Evolutionary conservation across 1,284 basidiomycete genomes (phyloP).

Genomic region (Cerrena zonata): DNA sequence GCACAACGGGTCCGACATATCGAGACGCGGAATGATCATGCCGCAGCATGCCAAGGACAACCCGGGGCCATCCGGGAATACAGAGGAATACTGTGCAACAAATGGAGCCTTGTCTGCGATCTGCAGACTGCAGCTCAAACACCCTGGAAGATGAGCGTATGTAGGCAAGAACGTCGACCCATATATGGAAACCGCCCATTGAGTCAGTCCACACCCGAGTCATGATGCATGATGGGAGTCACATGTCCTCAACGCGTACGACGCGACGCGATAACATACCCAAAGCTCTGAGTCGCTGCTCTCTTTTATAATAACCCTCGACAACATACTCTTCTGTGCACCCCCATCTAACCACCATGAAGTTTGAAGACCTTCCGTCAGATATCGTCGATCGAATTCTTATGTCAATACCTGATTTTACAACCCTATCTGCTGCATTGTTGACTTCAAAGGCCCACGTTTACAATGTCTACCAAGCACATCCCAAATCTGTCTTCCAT

Average conservation of each 20-base stretch:
- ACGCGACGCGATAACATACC: neutral
- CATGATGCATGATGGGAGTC: neutral
- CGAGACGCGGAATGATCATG: neutral
- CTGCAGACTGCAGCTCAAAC: neutral
- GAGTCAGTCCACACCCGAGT: no score
- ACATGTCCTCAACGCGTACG: neutral
- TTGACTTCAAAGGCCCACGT: slow-evolving; percentile 25
- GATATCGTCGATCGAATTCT: slow-evolving; percentile 31
- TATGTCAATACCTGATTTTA: slow-evolving; percentile 25
- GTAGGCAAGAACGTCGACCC: no score
- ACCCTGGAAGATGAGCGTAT: neutral
- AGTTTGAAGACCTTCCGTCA: slow-evolving; percentile 13
- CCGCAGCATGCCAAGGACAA: neutral
- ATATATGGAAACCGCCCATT: no score
- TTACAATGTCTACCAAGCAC: slow-evolving; percentile 28
- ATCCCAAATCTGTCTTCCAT: slow-evolving; percentile 27
- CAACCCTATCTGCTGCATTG: slow-evolving; percentile 23
- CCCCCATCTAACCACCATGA: neutral
- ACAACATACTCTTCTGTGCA: no score
- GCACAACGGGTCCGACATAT: neutral
- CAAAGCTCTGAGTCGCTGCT: no score
- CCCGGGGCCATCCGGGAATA: neutral
- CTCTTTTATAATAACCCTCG: no score
- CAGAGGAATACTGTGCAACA: no score
- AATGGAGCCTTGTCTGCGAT: neutral